phyloP scores from a whole-genome alignment of 1,284 basidiomycete species.

The Fomitiporia mediterranea region DNA sequence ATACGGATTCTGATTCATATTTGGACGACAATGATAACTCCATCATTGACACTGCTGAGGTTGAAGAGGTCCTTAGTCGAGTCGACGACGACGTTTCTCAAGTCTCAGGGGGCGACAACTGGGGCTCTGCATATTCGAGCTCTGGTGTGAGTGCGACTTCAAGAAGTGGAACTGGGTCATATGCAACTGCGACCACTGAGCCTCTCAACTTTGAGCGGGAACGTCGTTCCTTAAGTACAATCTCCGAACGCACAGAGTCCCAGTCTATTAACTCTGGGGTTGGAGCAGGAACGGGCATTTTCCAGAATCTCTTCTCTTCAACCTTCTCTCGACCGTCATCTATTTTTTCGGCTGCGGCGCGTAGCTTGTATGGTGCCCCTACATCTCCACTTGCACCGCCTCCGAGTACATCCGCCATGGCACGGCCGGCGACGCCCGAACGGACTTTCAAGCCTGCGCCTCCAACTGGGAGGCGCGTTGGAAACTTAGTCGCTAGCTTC shows the following conservation, averaged over 20 bases:
- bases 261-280: conserved; percentile 6
- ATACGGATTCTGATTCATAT: conserved; percentile 28
- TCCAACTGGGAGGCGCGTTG: conserved; percentile 55
- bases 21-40: conserved; percentile 43
- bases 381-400: conserved; percentile 15
- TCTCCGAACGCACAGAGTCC: conserved; percentile 41
- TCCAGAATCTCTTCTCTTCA: conserved; percentile 16
- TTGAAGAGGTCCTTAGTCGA: conserved; percentile 59
- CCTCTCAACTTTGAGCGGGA: conserved; percentile 36
- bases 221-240: conserved; percentile 46
- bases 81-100: conserved; percentile 61
- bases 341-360: conserved; percentile 16
- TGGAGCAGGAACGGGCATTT: conserved; percentile 6
- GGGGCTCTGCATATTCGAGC: conserved; percentile 21
- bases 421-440: conserved; percentile 19
- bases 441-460: conserved; percentile 33
- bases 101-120: conserved; percentile 29
- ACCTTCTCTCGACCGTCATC: conserved; percentile 13
- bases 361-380: conserved; percentile 15
- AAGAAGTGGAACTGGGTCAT: conserved; percentile 25
- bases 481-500: conserved; percentile 69
- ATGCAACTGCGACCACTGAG: conserved; percentile 28
- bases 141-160: conserved; percentile 22
- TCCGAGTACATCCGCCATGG: conserved; percentile 1
- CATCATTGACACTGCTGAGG: conserved; percentile 46